Percentiles rank a stretch among this genome's conserved stretches.
These are phyloP conservation scores for Cladosporium halotolerans DNA, from an alignment of 2,329 filamentous ascomycete genomes.

Conservation along the genomic window DNA sequence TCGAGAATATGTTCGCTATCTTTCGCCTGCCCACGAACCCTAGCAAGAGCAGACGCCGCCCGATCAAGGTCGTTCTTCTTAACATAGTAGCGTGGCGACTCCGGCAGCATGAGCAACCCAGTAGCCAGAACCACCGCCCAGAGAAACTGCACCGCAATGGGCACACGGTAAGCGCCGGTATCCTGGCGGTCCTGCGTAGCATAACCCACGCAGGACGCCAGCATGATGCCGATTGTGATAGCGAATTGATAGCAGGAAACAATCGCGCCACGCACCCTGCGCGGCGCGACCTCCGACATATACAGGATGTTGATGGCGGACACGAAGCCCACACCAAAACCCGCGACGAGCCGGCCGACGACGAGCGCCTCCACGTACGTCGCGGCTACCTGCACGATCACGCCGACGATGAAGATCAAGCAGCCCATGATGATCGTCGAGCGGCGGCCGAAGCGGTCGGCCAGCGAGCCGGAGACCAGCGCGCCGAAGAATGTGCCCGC, in stretches of 20 bases:
- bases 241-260: slow-evolving; percentile 79
- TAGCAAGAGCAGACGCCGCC: slow-evolving; percentile 59
- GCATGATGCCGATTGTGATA: slow-evolving; percentile 70
- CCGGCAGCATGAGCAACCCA: slow-evolving; percentile 71
- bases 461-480: slow-evolving; percentile 51
- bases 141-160: slow-evolving; percentile 70
- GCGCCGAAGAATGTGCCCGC: slow-evolving; percentile 73
- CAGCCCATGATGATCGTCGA: slow-evolving; percentile 56
- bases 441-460: slow-evolving; percentile 61
- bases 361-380: slow-evolving; percentile 58
- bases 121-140: slow-evolving; percentile 70
- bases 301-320: slow-evolving; percentile 54
- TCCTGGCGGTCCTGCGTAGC: slow-evolving; percentile 57
- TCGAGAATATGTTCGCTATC: slow-evolving; percentile 69
- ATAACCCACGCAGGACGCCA: slow-evolving; percentile 70
- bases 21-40: slow-evolving; percentile 66
- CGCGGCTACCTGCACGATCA: slow-evolving; percentile 55
- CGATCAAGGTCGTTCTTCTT: slow-evolving; percentile 64
- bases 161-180: slow-evolving; percentile 69
- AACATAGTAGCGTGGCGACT: slow-evolving; percentile 80
- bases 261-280: slow-evolving; percentile 70
- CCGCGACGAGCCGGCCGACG: slow-evolving; percentile 67
- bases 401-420: slow-evolving; percentile 53
- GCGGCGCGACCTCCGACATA: slow-evolving; percentile 41
- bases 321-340: slow-evolving; percentile 66